phyloP scores from a whole-genome alignment of 2,329 filamentous ascomycete species.

The Botryotinia convoluta region DNA sequence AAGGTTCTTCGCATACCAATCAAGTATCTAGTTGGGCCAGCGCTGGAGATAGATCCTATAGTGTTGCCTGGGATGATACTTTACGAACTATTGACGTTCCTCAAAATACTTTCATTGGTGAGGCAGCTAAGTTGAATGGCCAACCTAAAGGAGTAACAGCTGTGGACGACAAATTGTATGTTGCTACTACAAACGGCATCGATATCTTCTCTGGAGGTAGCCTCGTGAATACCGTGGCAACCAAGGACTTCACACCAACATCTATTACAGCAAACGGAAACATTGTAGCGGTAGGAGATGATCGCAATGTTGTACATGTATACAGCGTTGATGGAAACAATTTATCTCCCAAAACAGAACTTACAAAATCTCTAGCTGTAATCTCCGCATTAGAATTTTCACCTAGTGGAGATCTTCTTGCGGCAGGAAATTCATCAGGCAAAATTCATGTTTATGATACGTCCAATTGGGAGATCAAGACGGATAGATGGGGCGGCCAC shows the following conservation, averaged over 20 bases:
- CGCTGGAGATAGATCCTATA: constrained; percentile 66
- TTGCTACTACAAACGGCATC: constrained; percentile 54
- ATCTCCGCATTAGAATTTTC: constrained; percentile 86
- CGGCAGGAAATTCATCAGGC: constrained; percentile 77
- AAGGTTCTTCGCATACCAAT: constrained; percentile 80
- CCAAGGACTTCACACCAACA: constrained; percentile 63
- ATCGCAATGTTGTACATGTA: constrained; percentile 71
- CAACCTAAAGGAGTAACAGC: constrained; percentile 76
- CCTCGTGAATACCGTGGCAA: constrained; percentile 55
- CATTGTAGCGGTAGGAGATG: constrained; percentile 72
- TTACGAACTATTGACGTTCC: constrained; percentile 74
- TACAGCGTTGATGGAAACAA: constrained; percentile 62
- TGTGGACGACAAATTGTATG: constrained; percentile 49
- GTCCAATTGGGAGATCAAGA: constrained; percentile 65
- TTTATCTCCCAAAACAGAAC: constrained; percentile 44
- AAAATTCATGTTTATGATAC: constrained; percentile 83
- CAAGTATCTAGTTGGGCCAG: constrained; percentile 76
- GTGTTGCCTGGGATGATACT: constrained; percentile 91
- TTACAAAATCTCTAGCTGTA: constrained; percentile 66
- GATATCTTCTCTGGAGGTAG: constrained; percentile 59
- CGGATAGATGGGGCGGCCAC: constrained; percentile 75
- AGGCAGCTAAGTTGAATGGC: constrained; percentile 63
- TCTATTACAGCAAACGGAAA: constrained; percentile 67
- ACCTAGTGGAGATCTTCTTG: constrained; percentile 70
- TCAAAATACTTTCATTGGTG: constrained; percentile 72